Conservation (phyloP, 2,329 filamentous ascomycete species). For the Verticillium zaregamsianum region DNA sequence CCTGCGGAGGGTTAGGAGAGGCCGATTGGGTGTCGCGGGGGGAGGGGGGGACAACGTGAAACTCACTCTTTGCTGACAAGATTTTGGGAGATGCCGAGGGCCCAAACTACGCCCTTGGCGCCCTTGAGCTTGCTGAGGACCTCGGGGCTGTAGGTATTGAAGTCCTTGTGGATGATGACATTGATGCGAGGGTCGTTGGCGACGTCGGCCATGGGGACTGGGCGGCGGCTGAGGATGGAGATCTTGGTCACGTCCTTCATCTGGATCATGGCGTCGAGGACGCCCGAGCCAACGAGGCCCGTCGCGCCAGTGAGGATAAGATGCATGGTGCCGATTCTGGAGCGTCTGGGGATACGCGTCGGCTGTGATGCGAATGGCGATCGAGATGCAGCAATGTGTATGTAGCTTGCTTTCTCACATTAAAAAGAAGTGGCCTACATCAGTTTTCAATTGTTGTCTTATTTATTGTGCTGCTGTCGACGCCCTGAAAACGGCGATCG, state of each 20-base stretch:
- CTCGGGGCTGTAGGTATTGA: constrained; percentile 51
- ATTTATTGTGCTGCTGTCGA: not conserved
- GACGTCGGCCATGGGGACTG: constrained; percentile 58
- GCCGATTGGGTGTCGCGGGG: not conserved
- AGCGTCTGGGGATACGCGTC: not conserved
- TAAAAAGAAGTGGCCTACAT: not conserved
- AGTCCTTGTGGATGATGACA: constrained; percentile 67
- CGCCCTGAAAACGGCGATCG: not conserved
- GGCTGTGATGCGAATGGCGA: not conserved
- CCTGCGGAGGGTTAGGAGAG: constrained; percentile 16
- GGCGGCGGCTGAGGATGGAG: constrained; percentile 62
- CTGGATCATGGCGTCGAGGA: constrained; percentile 59
- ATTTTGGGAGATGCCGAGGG: constrained; percentile 60
- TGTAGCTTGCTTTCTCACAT: not conserved
- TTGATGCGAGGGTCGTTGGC: constrained; percentile 54
- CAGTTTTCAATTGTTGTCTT: not conserved
- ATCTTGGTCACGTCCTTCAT: constrained; percentile 56
- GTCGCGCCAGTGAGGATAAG: constrained; percentile 67
- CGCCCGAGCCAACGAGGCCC: constrained; percentile 58
- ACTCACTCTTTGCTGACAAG: constrained; percentile 55
- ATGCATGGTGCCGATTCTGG: constrained; percentile 40
- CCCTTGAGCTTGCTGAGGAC: constrained; percentile 57
- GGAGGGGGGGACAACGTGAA: not conserved
- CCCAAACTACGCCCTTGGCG: constrained; percentile 70
- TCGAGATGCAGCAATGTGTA: not conserved